Conservation (phyloP, 345 rosid genomes). For the Gossypium arboreum region DNA sequence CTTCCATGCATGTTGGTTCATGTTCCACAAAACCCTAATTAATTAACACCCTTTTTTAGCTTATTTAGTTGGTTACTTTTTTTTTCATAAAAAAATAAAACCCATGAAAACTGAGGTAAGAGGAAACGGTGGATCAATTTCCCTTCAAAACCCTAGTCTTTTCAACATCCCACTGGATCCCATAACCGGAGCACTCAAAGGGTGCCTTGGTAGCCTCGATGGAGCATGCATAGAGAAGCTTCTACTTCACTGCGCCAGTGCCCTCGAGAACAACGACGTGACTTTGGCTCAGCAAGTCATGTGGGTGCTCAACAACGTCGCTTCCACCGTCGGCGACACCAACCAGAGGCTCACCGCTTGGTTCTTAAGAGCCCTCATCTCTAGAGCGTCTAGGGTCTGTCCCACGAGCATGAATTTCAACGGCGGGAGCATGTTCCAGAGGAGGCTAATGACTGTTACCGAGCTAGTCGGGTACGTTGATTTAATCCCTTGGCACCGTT, state of each 20-base stretch:
- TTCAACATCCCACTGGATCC: slow-evolving; percentile 34
- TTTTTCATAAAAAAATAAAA: neutral
- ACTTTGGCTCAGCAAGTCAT: slow-evolving; percentile 74
- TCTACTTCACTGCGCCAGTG: slow-evolving; percentile 66
- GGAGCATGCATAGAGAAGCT: slow-evolving; percentile 72
- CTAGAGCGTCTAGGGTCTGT: slow-evolving; percentile 56
- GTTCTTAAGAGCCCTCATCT: slow-evolving; percentile 61
- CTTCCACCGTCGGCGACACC: slow-evolving; percentile 58
- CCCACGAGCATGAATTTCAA: slow-evolving; percentile 43
- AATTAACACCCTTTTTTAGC: neutral
- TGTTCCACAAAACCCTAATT: slow-evolving; percentile 13
- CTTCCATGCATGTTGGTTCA: slow-evolving; percentile 25
- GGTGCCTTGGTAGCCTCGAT: slow-evolving; percentile 65
- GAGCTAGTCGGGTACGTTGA: slow-evolving; percentile 71
- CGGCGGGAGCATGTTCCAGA: slow-evolving; percentile 29
- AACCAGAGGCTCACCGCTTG: slow-evolving; percentile 62
- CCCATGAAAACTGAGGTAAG: slow-evolving; percentile 47
- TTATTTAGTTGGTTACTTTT: neutral
- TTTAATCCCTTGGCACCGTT: slow-evolving; percentile 72
- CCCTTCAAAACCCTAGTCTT: slow-evolving; percentile 39
- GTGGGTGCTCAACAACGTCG: slow-evolving; percentile 84
- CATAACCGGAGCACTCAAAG: slow-evolving; percentile 49
- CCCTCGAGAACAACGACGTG: slow-evolving; percentile 59
- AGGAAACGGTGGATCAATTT: slow-evolving; percentile 36
- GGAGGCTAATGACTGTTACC: slow-evolving; percentile 52